Conservation (phyloP, 257 asterid species). For the Solanum lycopersicoides region DNA sequence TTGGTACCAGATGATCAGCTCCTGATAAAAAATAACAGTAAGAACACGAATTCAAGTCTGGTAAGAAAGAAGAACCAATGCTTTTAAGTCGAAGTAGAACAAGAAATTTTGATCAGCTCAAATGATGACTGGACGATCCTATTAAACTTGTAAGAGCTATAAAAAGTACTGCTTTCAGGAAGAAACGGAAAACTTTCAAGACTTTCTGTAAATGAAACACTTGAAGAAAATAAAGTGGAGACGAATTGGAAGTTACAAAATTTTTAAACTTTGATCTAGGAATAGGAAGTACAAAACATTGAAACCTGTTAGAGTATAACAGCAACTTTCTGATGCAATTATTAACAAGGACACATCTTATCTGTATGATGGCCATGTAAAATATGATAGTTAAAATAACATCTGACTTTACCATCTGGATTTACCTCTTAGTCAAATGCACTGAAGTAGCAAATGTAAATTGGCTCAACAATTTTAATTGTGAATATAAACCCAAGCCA, state of each 20-base stretch:
- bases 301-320: neutral
- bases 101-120: neutral
- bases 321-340: neutral
- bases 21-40: constrained; percentile 24
- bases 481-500: neutral
- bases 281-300: neutral
- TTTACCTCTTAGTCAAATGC: neutral
- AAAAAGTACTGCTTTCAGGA: neutral
- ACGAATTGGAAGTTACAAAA: neutral
- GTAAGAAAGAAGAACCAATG: neutral
- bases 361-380: neutral
- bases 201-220: neutral
- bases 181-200: neutral
- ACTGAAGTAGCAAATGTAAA: neutral
- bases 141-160: neutral
- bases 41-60: neutral
- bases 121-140: neutral
- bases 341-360: neutral
- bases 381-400: neutral
- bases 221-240: neutral
- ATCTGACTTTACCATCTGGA: neutral
- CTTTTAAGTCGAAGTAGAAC: neutral
- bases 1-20: constrained; percentile 82
- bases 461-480: neutral
- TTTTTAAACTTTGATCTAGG: neutral